phyloP scores from a whole-genome alignment of 495 filamentous ascomycete genomes.

The Usnea hakonensis region DNA sequence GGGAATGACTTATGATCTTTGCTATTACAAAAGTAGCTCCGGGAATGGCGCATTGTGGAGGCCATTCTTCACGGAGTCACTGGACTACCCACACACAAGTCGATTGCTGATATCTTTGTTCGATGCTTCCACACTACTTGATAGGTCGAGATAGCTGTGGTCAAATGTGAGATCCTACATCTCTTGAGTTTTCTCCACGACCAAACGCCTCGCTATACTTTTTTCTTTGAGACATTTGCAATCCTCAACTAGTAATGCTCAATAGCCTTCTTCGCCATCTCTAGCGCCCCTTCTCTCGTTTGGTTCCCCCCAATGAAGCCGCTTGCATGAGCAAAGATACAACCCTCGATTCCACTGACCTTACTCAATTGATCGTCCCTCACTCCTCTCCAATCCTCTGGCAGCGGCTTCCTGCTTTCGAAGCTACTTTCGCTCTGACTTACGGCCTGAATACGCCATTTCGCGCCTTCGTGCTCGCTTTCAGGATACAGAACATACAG shows the following conservation, averaged over 20 bases:
- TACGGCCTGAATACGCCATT: constrained; percentile 91
- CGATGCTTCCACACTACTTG: constrained; percentile 5
- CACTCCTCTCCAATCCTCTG: constrained; percentile 83
- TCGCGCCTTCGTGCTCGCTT: constrained; percentile 55
- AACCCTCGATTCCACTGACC: constrained; percentile 63
- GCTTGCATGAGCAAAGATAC: constrained; percentile 86
- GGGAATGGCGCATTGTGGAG: neutral
- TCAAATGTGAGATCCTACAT: neutral
- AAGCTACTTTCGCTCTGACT: constrained; percentile 74
- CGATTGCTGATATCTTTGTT: constrained; percentile 1
- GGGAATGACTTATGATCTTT: constrained; percentile 6
- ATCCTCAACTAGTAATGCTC: no score
- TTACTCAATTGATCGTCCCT: constrained; percentile 75
- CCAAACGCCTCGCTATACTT: constrained; percentile 3
- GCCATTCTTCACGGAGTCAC: neutral
- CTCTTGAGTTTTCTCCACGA: neutral
- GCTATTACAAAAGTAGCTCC: neutral
- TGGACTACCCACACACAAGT: neutral
- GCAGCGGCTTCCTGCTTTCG: constrained; percentile 79
- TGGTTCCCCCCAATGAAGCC: constrained; percentile 95
- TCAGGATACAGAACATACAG: constrained; percentile 96
- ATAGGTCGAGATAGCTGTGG: neutral
- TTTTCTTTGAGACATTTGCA: neutral
- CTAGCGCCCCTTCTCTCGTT: constrained; percentile 79
- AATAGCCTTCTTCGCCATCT: constrained; percentile 73